These are phyloP conservation scores for Pseudogymnoascus sp. DNA, from an alignment of 2,329 filamentous ascomycete species.

Conservation along the genomic window DNA sequence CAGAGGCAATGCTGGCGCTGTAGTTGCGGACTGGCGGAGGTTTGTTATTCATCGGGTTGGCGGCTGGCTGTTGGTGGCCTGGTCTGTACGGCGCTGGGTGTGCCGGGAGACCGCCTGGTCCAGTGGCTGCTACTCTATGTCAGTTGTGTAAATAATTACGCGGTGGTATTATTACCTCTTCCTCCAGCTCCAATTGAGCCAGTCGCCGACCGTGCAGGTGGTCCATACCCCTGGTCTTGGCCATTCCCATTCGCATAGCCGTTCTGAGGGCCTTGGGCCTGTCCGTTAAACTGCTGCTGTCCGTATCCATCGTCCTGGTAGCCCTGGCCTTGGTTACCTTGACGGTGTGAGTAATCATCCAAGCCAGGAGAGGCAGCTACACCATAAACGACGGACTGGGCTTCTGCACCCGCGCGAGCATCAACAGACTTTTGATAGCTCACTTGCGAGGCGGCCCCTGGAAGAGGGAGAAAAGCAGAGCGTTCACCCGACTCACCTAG, in stretches of 20 bases:
- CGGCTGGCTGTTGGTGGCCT: slow-evolving; percentile 45
- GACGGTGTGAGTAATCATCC: neutral
- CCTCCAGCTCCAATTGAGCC: neutral
- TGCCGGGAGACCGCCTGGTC: slow-evolving; percentile 42
- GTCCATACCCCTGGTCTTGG: slow-evolving; percentile 17
- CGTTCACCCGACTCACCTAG: neutral
- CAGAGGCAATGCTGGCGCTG: slow-evolving; percentile 16
- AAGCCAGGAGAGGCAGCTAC: neutral
- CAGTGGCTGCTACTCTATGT: neutral
- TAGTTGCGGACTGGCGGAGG: slow-evolving; percentile 42
- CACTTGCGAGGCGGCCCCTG: slow-evolving; percentile 1
- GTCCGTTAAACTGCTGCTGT: slow-evolving; percentile 17
- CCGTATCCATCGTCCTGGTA: slow-evolving; percentile 22
- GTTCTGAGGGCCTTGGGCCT: slow-evolving; percentile 11
- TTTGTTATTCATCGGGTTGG: slow-evolving; percentile 44
- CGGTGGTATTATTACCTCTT: neutral
- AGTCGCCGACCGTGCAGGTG: slow-evolving; percentile 17
- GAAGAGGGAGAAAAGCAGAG: neutral
- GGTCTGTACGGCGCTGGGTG: slow-evolving; percentile 57
- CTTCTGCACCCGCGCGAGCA: neutral
- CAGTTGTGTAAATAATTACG: neutral
- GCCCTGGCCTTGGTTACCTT: slow-evolving; percentile 9
- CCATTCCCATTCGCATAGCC: slow-evolving; percentile 13
- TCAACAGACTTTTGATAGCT: slow-evolving; percentile 8
- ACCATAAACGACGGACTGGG: neutral